These are phyloP conservation scores for Chytridium lagenaria DNA, from an alignment of 371 early-diverging fungal genomes.

Conservation along the genomic window DNA sequence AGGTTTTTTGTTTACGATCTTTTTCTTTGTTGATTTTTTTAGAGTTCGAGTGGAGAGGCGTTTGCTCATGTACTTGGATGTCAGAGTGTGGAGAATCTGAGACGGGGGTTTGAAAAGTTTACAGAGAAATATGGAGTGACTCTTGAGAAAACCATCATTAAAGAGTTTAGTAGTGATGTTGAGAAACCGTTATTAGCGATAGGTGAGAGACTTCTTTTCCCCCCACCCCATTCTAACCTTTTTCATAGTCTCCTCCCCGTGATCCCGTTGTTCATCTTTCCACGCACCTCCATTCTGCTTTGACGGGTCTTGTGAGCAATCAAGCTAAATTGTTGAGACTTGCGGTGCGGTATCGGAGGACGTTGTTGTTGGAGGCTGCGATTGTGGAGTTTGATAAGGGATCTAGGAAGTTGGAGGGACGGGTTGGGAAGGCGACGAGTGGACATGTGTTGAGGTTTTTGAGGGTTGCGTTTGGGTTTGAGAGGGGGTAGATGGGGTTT, in stretches of 20 bases:
- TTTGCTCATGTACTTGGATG: neutral
- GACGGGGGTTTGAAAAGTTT: neutral
- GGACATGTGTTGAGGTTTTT: constrained; percentile 8
- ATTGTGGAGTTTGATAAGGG: constrained; percentile 4
- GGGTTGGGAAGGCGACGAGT: neutral
- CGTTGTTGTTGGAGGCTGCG: neutral
- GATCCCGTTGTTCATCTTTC: constrained; percentile 11
- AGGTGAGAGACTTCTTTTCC: neutral
- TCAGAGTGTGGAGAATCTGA: neutral
- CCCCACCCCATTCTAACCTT: neutral
- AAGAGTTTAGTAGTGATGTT: constrained; percentile 4
- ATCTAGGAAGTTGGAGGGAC: neutral
- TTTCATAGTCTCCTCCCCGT: neutral
- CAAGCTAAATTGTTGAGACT: constrained; percentile 9
- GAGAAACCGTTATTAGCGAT: constrained; percentile 10
- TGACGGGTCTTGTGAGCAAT: constrained; percentile 3
- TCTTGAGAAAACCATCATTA: neutral
- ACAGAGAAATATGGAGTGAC: neutral
- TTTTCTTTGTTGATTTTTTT: too few relatives aligned
- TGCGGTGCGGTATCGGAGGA: neutral
- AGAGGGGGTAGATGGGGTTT: constrained; percentile 1
- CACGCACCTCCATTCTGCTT: neutral
- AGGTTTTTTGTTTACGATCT: too few relatives aligned
- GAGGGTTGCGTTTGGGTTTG: constrained; percentile 11
- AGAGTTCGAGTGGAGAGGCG: neutral